Evolutionary conservation across 306 rosid species (phyloP).

Genomic region (Dalbergia cultrata): DNA sequence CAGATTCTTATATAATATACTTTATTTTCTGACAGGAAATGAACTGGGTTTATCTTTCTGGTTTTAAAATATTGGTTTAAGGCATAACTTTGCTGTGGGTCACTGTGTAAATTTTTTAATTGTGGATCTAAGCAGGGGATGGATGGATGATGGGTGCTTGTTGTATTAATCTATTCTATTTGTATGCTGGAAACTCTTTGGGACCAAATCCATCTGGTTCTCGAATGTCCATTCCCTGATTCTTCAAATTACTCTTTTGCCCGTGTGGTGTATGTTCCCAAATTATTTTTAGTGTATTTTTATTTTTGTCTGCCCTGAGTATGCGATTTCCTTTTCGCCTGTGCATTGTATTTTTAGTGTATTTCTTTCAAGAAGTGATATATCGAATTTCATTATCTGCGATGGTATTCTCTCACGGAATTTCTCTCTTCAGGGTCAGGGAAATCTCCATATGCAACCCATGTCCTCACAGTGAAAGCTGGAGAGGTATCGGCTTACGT

Average conservation of each 20-base stretch:
- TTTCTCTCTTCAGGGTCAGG: constrained; percentile 59
- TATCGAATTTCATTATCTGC: background rate
- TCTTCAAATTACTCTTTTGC: constrained; percentile 49
- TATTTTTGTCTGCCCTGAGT: constrained; percentile 43
- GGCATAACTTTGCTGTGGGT: background rate
- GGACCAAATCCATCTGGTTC: constrained; percentile 22
- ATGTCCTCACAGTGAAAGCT: constrained; percentile 72
- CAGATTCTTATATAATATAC: background rate
- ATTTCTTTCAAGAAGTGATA: background rate
- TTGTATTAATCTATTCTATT: constrained; percentile 12
- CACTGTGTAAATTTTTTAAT: constrained; percentile 10
- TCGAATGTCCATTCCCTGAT: constrained; percentile 31
- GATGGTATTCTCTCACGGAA: constrained; percentile 18
- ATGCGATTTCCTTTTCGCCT: constrained; percentile 25
- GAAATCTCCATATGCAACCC: constrained; percentile 59
- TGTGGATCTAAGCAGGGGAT: background rate
- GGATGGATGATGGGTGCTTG: background rate
- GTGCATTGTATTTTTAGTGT: background rate
- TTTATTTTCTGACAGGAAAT: constrained; percentile 16
- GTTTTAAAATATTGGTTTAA: constrained; percentile 29
- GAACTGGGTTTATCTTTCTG: background rate
- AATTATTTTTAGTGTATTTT: background rate
- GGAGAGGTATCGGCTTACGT: constrained; percentile 68
- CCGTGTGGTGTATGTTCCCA: constrained; percentile 41
- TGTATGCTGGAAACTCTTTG: constrained; percentile 27